phyloP scores from a whole-genome alignment of 306 rosid genomes.

The Trichosanthes cucumerina region DNA sequence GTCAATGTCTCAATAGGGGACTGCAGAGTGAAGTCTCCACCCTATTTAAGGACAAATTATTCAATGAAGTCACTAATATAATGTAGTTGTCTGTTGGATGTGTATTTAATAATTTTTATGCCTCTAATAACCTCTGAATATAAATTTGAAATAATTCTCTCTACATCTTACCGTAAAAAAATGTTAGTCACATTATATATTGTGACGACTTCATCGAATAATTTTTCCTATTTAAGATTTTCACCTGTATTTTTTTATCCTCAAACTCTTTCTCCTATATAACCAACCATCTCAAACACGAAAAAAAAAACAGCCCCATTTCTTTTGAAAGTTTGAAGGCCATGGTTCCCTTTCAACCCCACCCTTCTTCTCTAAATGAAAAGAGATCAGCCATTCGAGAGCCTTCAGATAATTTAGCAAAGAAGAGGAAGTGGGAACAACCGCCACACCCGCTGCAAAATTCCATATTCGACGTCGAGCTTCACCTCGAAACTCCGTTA shows the following conservation, averaged over 20 bases:
- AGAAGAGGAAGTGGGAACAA: constrained; percentile 12
- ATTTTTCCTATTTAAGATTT: neutral
- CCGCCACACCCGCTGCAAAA: neutral
- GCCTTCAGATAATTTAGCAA: neutral
- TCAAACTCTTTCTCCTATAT: neutral
- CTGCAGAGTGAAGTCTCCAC: neutral
- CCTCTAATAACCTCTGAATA: too few relatives aligned
- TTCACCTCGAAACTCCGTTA: constrained; percentile 12
- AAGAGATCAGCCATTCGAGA: constrained; percentile 15
- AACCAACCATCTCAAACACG: neutral
- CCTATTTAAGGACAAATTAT: neutral
- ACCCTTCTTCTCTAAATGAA: constrained; percentile 4
- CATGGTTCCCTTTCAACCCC: constrained; percentile 10
- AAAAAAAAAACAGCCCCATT: neutral
- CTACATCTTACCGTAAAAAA: too few relatives aligned
- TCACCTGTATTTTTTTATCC: neutral
- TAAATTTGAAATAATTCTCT: too few relatives aligned
- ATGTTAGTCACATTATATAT: too few relatives aligned
- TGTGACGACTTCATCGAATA: rapidly evolving
- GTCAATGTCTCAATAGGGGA: too few relatives aligned
- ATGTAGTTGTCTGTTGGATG: too few relatives aligned
- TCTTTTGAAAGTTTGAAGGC: neutral
- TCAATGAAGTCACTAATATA: too few relatives aligned
- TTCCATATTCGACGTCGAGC: constrained; percentile 10
- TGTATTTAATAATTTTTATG: too few relatives aligned